Percentiles rank a stretch among this genome's conserved stretches.
Conservation (phyloP, 257 asterid genomes). For the Solanum neorickii region DNA sequence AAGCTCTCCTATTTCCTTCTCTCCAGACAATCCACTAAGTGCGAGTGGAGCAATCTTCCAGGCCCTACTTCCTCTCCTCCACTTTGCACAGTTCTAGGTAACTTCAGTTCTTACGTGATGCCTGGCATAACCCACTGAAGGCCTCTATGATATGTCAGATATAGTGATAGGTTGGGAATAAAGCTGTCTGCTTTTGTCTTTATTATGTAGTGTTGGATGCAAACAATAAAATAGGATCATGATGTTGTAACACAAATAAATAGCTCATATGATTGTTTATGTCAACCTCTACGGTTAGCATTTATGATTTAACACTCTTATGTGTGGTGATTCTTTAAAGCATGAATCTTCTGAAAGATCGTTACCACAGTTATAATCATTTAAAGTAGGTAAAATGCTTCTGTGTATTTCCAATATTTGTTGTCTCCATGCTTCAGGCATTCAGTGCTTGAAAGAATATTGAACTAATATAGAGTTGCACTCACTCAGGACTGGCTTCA, state of each 20-base stretch:
- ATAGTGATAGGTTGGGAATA: not conserved
- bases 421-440: not conserved
- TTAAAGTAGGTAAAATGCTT: not conserved
- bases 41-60: not conserved
- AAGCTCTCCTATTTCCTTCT: not conserved
- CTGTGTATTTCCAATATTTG: not conserved
- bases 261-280: not conserved
- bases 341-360: not conserved
- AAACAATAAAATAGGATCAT: not conserved
- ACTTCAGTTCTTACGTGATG: not conserved
- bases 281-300: not conserved
- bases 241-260: not conserved
- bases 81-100: not conserved
- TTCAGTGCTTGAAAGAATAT: not conserved
- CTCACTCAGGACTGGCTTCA: slow-evolving; percentile 80
- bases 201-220: not conserved
- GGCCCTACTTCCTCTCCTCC: not conserved
- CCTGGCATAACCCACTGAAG: not conserved
- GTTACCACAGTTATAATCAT: not conserved
- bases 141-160: not conserved
- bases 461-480: not conserved
- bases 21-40: not conserved
- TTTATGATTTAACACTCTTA: not conserved
- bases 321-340: not conserved
- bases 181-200: not conserved